Evolutionary conservation across 768 basidiomycete genomes (phyloP), one percentile per base, ranked within the genome.

Genomic region (Podaxis carcinomalis): DNA sequence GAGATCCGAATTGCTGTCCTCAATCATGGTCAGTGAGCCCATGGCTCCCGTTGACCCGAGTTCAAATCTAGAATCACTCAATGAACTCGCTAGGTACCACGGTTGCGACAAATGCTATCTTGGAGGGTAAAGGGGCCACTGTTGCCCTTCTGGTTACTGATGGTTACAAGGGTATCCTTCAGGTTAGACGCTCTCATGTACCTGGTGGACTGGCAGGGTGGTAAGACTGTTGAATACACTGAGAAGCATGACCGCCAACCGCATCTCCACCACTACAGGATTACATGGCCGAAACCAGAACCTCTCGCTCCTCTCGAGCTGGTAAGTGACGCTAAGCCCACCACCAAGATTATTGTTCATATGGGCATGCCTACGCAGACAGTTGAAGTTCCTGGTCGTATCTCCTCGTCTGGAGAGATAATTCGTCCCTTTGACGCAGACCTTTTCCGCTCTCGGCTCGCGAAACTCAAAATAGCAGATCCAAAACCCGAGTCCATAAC

Each of bases 111-210:
- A 72, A 72, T 57, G 71, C 71, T 1, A 64, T 72, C 32, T 64
- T 72, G 32, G 71, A 72, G 65, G 70, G 71, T 23, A 70, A 64
- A 35, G 69, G 70, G 13, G 68, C 71, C 16, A 63, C 61, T 13
- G 69, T 72, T 19, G 72, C 69, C 6, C 62, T 73, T 14, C 62
- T 73, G 21, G 68, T 73, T 9, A 71, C 72, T 14, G 70, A 73
- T 47, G 72, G 71, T 3, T 72, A 66, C 59, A 64, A 58, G 51
- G 57, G 66, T 39, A 58, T 66, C 25, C 61, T 63, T 52, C 66
- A 66, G 49, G 55, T 69, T 14, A 57, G 63, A 47, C 63, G 65
- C n/a, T 66, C 64, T 57, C 52, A 57, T 23, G 64, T 66, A 28
- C 66, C 67, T n/a, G 67, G 64, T 39, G 68, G 69, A 19, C 37